Conservation (phyloP, 331 rosid genomes). For the Malus hybrid region DNA sequence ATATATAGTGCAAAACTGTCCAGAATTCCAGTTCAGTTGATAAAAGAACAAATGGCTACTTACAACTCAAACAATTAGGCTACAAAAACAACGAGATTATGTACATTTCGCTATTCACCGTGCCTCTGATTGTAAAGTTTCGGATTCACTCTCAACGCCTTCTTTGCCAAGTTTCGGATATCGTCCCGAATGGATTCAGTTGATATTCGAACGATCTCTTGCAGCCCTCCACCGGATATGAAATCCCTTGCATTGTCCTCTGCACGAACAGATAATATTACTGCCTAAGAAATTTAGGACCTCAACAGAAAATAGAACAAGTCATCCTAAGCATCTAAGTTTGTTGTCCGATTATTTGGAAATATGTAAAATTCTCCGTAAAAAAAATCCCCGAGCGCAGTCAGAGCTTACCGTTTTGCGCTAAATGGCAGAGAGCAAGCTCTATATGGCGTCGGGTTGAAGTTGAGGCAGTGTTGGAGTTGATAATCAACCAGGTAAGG, state of each 20-base stretch:
- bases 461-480: slow-evolving; percentile 31
- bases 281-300: neutral
- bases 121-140: slow-evolving; percentile 28
- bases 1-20: neutral
- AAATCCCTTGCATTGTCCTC: slow-evolving; percentile 50
- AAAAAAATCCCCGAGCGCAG: neutral
- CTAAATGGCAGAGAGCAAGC: slow-evolving; percentile 62
- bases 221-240: slow-evolving; percentile 35
- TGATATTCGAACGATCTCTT: slow-evolving; percentile 45
- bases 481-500: slow-evolving; percentile 49
- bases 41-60: neutral
- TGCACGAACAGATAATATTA: slow-evolving; percentile 5
- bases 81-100: neutral
- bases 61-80: neutral
- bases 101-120: slow-evolving; percentile 3
- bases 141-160: slow-evolving; percentile 32
- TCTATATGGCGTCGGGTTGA: slow-evolving; percentile 58
- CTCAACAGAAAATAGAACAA: neutral
- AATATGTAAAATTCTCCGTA: neutral
- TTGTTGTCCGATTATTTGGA: neutral
- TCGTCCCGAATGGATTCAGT: slow-evolving; percentile 47
- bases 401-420: slow-evolving; percentile 47
- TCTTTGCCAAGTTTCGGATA: slow-evolving; percentile 52
- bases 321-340: neutral
- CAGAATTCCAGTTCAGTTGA: neutral